A percentile compares a stretch with the other conserved stretches of the same genome.
Conservation (phyloP, 352 stramenopile genomes). For the Pythium plurisporium region DNA sequence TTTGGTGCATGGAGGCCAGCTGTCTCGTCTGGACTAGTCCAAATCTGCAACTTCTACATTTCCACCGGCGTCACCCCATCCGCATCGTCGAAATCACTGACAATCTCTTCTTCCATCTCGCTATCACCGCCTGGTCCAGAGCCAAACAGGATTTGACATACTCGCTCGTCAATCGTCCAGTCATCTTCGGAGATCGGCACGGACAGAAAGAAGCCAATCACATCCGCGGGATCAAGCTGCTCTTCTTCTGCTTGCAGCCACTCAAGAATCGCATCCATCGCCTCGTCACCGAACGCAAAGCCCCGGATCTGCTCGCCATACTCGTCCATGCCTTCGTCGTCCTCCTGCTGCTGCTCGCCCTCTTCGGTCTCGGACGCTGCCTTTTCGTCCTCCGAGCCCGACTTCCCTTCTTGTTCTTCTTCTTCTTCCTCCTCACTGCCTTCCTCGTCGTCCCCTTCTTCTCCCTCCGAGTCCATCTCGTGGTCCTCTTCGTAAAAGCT, state of each 20-base stretch:
- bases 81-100: conserved; percentile 30
- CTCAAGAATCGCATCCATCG: conserved; percentile 37
- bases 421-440: conserved; percentile 6
- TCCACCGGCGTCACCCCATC: conserved; percentile 8
- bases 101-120: conserved; percentile 22
- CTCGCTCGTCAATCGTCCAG: conserved; percentile 71
- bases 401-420: conserved; percentile 7
- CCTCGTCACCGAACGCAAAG: conserved; percentile 58
- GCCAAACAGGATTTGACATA: conserved; percentile 72
- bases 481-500: conserved; percentile 71
- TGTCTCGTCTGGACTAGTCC: too few relatives aligned
- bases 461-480: conserved; percentile 24
- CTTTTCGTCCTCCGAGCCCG: too few relatives aligned
- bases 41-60: conserved; percentile 13
- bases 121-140: conserved; percentile 21
- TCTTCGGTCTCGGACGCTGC: too few relatives aligned
- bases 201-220: conserved; percentile 66
- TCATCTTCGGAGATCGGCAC: conserved; percentile 70
- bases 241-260: conserved; percentile 52
- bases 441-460: conserved; percentile 16
- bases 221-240: conserved; percentile 50
- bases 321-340: conserved; percentile 23
- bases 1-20: too few relatives aligned
- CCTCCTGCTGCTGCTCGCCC: conserved; percentile 4
- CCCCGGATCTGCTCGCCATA: conserved; percentile 51